phyloP scores from a whole-genome alignment of 2,329 filamentous ascomycete species.

The Colletotrichum noveboracense region DNA sequence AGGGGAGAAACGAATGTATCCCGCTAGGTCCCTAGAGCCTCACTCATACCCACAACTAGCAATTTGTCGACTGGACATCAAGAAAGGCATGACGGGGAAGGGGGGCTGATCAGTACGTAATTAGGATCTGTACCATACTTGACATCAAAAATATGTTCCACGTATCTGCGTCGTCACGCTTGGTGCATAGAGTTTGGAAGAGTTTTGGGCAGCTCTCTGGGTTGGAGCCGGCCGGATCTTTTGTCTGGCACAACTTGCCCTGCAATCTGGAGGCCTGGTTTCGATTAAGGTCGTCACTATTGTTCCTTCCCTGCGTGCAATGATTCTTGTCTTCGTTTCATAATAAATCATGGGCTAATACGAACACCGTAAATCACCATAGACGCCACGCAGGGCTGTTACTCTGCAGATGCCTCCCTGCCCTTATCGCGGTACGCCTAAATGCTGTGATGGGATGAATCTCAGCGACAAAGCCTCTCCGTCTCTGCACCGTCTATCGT shows the following conservation, averaged over 20 bases:
- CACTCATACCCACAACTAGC: background rate
- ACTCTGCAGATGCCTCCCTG: background rate
- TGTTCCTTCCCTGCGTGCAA: background rate
- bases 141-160: background rate
- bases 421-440: background rate
- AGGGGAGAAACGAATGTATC: background rate
- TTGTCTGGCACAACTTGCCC: background rate
- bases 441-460: background rate
- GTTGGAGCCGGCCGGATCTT: background rate
- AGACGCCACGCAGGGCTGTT: background rate
- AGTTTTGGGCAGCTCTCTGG: background rate
- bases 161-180: background rate
- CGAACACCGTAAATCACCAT: background rate
- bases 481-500: background rate
- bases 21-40: background rate
- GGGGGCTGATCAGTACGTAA: background rate
- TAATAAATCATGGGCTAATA: background rate
- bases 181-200: background rate
- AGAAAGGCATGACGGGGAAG: background rate
- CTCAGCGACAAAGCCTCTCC: background rate
- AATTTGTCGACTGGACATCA: background rate
- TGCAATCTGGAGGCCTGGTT: background rate
- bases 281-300: background rate
- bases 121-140: background rate
- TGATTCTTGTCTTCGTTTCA: background rate